A percentile compares a stretch with the other conserved stretches of the same genome.
Evolutionary conservation across 2,329 filamentous ascomycete species (phyloP).

Genomic region (Malbranchea cinnamomea): DNA sequence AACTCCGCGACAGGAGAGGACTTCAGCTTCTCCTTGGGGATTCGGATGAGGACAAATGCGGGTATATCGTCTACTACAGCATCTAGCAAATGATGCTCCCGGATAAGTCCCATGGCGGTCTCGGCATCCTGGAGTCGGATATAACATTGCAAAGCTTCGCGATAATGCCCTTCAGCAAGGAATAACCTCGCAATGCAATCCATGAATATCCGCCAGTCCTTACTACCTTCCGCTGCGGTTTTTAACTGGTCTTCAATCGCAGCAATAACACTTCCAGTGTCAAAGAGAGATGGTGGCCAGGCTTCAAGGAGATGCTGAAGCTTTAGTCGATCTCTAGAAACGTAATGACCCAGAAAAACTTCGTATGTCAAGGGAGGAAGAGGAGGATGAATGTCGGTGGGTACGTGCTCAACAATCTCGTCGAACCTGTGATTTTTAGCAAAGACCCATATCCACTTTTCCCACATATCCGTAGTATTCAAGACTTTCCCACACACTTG

Average conservation of each 20-base stretch:
- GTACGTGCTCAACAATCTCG: conserved; percentile 75
- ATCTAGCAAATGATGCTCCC: conserved; percentile 78
- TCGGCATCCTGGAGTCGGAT: conserved; percentile 87
- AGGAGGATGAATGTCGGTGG: conserved; percentile 61
- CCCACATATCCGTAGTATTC: conserved; percentile 67
- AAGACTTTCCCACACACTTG: conserved; percentile 71
- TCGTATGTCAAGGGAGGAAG: conserved; percentile 76
- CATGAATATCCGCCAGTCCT: conserved; percentile 85
- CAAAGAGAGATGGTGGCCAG: conserved; percentile 76
- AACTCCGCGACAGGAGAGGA: conserved; percentile 55
- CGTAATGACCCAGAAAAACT: conserved; percentile 75
- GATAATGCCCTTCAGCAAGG: conserved; percentile 62
- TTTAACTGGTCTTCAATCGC: conserved; percentile 71
- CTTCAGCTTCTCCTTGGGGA: conserved; percentile 54
- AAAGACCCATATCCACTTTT: conserved; percentile 91
- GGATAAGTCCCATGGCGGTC: conserved; percentile 70
- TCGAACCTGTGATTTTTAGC: conserved; percentile 74
- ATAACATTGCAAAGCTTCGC: conserved; percentile 76
- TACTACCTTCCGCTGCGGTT: conserved; percentile 58
- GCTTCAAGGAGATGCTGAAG: conserved; percentile 66
- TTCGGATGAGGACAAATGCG: conserved; percentile 73
- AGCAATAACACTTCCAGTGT: conserved; percentile 59
- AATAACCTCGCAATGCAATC: conserved; percentile 74
- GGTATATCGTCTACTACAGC: conserved; percentile 81
- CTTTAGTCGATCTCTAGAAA: conserved; percentile 57